phyloP scores from a whole-genome alignment of 768 basidiomycete genomes.

The Pulveroboletus ravenelii region DNA sequence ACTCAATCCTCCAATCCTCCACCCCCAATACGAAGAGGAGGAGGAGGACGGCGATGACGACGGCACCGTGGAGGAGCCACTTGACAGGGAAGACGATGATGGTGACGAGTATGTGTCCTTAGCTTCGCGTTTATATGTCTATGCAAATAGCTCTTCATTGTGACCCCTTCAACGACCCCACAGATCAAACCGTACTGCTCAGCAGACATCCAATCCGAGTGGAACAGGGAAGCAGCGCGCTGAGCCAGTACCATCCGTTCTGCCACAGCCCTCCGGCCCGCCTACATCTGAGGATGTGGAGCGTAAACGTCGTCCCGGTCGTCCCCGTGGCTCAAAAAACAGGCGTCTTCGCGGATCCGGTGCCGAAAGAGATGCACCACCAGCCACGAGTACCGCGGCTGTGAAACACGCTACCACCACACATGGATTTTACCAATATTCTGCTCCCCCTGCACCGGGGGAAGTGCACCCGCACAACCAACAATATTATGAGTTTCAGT shows the following conservation, averaged over 20 bases:
- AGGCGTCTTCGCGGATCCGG: conserved; percentile 43
- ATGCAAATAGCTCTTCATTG: conserved; percentile 2
- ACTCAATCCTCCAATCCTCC: conserved; percentile 49
- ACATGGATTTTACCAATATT: conserved; percentile 43
- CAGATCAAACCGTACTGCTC: conserved; percentile 23
- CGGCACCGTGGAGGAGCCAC: conserved; percentile 65
- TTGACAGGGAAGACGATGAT: conserved; percentile 45
- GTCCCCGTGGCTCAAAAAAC: conserved; percentile 78
- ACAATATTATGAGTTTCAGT: conserved; percentile 82
- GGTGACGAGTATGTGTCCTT: conserved; percentile 30
- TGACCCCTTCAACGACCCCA: conserved; percentile 1
- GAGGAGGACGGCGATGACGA: conserved; percentile 74
- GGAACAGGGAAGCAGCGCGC: conserved; percentile 18
- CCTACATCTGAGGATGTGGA: conserved; percentile 32
- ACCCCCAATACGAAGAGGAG: conserved; percentile 43
- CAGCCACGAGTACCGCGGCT: conserved; percentile 10
- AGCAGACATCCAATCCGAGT: conserved; percentile 11
- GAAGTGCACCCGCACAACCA: conserved; percentile 62
- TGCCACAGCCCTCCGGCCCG: conserved; percentile 18
- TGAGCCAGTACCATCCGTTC: conserved; percentile 27
- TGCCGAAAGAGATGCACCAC: conserved; percentile 20
- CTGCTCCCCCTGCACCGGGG: conserved; percentile 38
- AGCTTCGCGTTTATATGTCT: conserved; percentile 8
- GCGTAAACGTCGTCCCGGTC: conserved; percentile 69
- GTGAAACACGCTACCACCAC: conserved; percentile 32